Evolutionary conservation across 805 yeast genomes (phyloP), one percentile per base, ranked within the genome.

Genomic region (Starmera quercuum): DNA sequence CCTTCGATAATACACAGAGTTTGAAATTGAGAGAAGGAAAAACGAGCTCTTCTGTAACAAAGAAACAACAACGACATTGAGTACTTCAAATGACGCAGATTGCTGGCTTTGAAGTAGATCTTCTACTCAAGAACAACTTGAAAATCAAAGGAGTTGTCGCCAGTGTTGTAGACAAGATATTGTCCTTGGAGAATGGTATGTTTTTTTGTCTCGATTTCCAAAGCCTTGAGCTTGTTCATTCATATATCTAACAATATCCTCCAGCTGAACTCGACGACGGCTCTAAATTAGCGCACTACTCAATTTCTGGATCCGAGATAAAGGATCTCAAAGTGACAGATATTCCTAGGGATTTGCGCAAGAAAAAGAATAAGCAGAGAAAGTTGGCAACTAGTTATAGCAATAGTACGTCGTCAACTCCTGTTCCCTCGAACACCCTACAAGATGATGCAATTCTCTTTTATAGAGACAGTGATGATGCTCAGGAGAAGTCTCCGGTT

Each of bases 301-400:
- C 37, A 6, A 38, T 59, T 26, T 29, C 54, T 41, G 72, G 73
- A 23, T 30, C 45, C 10, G 58, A 58, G 11, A 73, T 78, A 29
- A 52, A 61, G 5, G 83, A 78, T 46, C 57, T 78, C 52, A 70
- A 68, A 38, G 83, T 78, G 7, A 41, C 70, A 6, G 76, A 66
- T 30, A 51, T 78, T n/a, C 81, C 83, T 2, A 41, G 41, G 16
- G 47, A 42, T 3, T 42, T 54, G 10, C 46, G 36, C 32, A 52
- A 43, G 33, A 48, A 43, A 36, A 47, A 41, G 26, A 43, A 29
- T 27, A 41, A 33, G 42, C 55, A 38, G 47, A 51, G 40, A 25
- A 33, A 36, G 10, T 38, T 31, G n/a, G 36, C 29, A 35, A 40
- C 33, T 30, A 31, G 37, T 13, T 35, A 32, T n/a, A 35, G 25